phyloP scores from a whole-genome alignment of 140 eudicot species.

The Senecio squalidus region DNA sequence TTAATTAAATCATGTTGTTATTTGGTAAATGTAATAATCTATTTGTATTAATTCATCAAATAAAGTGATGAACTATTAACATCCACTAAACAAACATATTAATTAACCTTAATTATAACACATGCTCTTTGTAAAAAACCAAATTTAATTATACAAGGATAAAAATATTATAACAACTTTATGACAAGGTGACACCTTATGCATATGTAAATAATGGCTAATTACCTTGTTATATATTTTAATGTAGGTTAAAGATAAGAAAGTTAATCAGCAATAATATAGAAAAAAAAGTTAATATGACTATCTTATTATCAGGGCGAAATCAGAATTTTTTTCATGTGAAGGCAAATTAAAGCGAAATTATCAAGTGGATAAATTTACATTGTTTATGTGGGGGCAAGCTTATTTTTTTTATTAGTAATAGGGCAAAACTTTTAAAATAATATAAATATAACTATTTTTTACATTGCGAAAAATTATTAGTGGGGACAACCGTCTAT shows the following conservation, averaged over 20 bases:
- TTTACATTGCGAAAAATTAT: too few species aligned
- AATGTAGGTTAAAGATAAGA: not conserved
- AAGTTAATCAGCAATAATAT: not conserved
- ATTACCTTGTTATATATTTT: not conserved
- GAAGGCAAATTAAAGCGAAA: too few species aligned
- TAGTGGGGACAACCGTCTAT: too few species aligned
- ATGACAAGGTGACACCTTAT: slow-evolving; percentile 27
- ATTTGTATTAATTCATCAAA: slow-evolving; percentile 24
- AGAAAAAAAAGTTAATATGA: too few species aligned
- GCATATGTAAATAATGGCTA: slow-evolving; percentile 18
- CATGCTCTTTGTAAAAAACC: slow-evolving; percentile 15
- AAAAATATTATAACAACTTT: slow-evolving; percentile 4
- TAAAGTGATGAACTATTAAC: slow-evolving; percentile 27
- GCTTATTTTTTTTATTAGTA: too few species aligned
- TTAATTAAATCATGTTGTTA: slow-evolving; percentile 23
- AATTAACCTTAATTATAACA: slow-evolving; percentile 29
- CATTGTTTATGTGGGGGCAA: too few species aligned
- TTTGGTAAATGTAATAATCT: slow-evolving; percentile 27
- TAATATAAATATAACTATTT: too few species aligned
- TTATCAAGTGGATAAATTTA: too few species aligned
- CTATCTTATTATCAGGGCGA: too few species aligned
- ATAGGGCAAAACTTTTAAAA: too few species aligned
- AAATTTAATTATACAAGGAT: not conserved
- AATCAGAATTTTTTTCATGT: too few species aligned
- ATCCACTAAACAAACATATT: slow-evolving; percentile 38